These are phyloP conservation scores for Allium cepa DNA, from an alignment of 106 monocot genomes.

Conservation along the genomic window DNA sequence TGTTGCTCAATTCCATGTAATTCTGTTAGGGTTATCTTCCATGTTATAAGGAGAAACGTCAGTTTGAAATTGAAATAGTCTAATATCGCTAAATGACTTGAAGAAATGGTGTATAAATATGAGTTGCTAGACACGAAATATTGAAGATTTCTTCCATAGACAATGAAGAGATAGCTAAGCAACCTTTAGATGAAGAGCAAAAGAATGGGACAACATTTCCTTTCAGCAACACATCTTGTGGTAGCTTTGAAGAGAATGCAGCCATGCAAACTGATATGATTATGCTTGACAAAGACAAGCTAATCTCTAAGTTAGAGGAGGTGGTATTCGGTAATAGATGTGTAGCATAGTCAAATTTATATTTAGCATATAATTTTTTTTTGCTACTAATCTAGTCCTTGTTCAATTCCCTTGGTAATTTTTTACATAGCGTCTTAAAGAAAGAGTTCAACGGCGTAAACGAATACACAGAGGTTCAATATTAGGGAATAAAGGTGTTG, in stretches of 20 bases:
- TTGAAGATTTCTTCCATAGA: neutral
- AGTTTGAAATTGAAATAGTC: too few species aligned
- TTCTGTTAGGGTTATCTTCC: too few species aligned
- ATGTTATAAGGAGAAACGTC: too few species aligned
- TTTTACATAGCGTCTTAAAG: conserved; percentile 26
- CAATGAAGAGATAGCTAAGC: conserved; percentile 2
- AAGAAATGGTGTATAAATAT: too few species aligned
- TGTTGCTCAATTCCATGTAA: neutral
- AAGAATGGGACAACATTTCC: neutral
- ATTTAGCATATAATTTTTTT: too few species aligned
- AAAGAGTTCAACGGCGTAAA: conserved; percentile 45
- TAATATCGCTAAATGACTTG: too few species aligned
- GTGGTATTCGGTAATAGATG: conserved; percentile 39
- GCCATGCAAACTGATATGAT: conserved; percentile 5
- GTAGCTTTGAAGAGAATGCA: conserved; percentile 8
- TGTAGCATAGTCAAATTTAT: neutral
- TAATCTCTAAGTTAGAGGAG: conserved; percentile 39
- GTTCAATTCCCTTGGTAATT: too few species aligned
- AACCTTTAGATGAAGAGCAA: conserved; percentile 6
- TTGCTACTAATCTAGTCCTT: too few species aligned
- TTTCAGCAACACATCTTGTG: neutral
- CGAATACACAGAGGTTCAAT: conserved; percentile 5
- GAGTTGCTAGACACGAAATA: too few species aligned
- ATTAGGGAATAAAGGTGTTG: neutral
- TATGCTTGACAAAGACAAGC: conserved; percentile 30